Base-by-base conservation (phyloP, 2,329 filamentous ascomycete species). In the Ophiocordyceps camponoti-saundersi region DNA sequence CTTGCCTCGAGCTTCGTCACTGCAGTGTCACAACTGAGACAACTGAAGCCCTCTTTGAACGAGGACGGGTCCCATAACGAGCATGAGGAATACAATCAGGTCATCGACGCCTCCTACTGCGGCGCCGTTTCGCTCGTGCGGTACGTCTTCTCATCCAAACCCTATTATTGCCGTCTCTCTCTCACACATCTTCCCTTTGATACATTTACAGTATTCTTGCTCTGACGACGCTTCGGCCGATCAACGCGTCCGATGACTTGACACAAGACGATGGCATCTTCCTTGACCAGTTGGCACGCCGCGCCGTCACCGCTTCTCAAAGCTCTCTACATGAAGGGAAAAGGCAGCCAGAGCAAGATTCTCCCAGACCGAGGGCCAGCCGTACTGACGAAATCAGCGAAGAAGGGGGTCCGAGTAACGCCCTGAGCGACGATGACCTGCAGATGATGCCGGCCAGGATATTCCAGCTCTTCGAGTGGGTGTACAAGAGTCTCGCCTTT, bases 381-480 rank as follows among this genome's bases (percentile, higher is more conserved):
- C 32, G 32, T 16, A 16, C 12, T 13, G 13, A 34, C 32, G 6
- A 11, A 11, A 34, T 3, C 16, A 34, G 16, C 11, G 32, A 34
- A 26, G 23, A 26, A 4, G 23, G 23, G 23, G 8, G 8, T 8
- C 23, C 23, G 11, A 34, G 32, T 34, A 13, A 6, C 46, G 45
- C 13, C 48, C 43, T 8, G 5, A 8, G 23, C 23, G 23, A 26
- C 23, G 11, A 23, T 30, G 43, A 39, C 13, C 30, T 47, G 2
- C 47, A 51, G 23, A 15, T 43, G n/a, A 44, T 50, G 11, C 32
- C 46, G 5, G 44, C 48, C 12, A 53, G 48, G 22, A 51, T 51
- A 13, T 51, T 51, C 36, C 51, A 51, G 29, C 51, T 53, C 29
- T 50, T 48, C 15, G 49, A 53, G 29, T 51, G 51, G 49, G 49